Base-by-base conservation (phyloP, 306 rosid species). In the Luffa acutangula region DNA sequence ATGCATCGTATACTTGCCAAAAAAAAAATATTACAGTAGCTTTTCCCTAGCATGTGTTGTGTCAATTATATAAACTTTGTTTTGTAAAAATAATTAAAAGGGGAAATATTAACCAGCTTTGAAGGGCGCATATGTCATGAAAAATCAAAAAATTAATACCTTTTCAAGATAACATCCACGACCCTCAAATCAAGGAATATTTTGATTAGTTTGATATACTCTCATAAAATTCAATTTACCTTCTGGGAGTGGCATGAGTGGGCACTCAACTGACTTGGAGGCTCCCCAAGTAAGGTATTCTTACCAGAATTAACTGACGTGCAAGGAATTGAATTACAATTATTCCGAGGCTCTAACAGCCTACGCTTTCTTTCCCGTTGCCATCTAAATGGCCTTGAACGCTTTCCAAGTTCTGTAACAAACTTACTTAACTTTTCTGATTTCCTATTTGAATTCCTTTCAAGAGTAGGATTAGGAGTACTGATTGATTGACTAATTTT, bases 311-410 rank as follows among this genome's bases (percentile, higher is more conserved):
- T 21, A 4, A 14, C 13, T 43, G 77, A 51, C 82, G 41, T 53
- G 34, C 51, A 80, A 81, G 34, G 56, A 37, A 37, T 74, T 69
- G 73, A 71, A 20, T 45, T 57, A 69, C 73, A 62, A 39, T 52
- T 78, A 58, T 73, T 92, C 70, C 84, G 86, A 80, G 17, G 10
- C 25, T 65, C 73, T 80, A 85, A 80, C 31, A 57, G 89, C 75
- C 82, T 90, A 80, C 63, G 84, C 77, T 82, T 87, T 87, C 84
- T 87, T 66, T 17, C 78, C 46, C 96, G 91, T 83, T 88, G 96
- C 96, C 93, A 92, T 25, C 89, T 69, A 85, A 82, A 89, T 39
- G 91, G 94, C 85, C 98, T 92, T 70, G 84, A 71, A 54, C 83
- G 89, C 88, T 92, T 94, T 78, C 86, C 76, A 45, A 64, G 83